phyloP scores from a whole-genome alignment of 1,139 yeast genomes.

The Hemisphaericaspora xylofermentans region DNA sequence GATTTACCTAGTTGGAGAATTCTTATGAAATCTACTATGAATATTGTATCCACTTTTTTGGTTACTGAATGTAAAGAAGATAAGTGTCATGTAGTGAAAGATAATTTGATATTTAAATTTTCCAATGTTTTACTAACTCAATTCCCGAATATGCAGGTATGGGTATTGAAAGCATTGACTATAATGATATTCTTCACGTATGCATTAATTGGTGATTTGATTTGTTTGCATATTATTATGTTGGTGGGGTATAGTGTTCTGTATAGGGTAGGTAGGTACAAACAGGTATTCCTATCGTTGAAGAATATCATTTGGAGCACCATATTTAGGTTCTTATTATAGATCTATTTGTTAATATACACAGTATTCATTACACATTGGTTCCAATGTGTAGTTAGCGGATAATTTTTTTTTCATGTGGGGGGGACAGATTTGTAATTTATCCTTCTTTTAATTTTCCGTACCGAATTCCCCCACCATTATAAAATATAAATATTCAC shows the following conservation, averaged over 20 bases:
- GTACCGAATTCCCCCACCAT: neutral
- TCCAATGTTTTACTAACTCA: constrained; percentile 20
- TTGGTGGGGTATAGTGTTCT: constrained; percentile 13
- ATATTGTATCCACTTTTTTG: constrained; percentile 9
- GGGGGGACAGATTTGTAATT: too few relatives aligned
- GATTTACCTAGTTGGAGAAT: constrained; percentile 10
- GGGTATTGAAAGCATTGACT: constrained; percentile 19
- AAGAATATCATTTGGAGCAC: constrained; percentile 10
- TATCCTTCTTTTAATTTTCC: neutral
- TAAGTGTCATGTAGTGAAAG: constrained; percentile 10
- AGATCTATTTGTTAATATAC: too few relatives aligned
- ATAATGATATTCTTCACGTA: constrained; percentile 28
- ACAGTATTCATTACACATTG: neutral
- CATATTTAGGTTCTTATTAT: constrained; percentile 9
- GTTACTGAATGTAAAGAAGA: constrained; percentile 9
- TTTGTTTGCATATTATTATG: constrained; percentile 27
- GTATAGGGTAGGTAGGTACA: constrained; percentile 10
- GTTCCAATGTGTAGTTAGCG: neutral
- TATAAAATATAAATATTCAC: neutral
- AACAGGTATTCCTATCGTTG: constrained; percentile 10
- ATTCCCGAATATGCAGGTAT: constrained; percentile 14
- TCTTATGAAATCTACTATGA: constrained; percentile 5
- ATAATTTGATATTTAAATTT: constrained; percentile 31
- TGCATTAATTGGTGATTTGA: constrained; percentile 30
- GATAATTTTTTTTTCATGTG: neutral